phyloP scores from a whole-genome alignment of 1,284 basidiomycete genomes.

The Malassezia caprae region DNA sequence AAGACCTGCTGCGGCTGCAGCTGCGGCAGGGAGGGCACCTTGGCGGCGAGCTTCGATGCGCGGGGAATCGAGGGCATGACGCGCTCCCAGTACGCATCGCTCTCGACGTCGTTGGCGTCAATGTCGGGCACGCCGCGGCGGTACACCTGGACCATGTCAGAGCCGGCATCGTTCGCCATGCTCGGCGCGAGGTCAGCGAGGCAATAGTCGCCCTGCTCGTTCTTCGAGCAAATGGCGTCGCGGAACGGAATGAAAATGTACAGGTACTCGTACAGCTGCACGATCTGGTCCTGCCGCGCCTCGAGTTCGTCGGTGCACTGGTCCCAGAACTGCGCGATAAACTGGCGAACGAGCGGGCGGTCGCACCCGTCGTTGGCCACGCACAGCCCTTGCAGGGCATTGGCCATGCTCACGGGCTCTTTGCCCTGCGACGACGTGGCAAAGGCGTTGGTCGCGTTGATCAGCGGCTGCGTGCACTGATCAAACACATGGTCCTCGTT shows the following conservation, averaged over 20 bases:
- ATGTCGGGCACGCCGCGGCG: neutral
- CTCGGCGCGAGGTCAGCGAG: neutral
- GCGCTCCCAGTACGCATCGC: constrained; percentile 9
- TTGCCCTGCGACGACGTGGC: neutral
- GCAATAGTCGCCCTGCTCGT: constrained; percentile 5
- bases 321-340: constrained; percentile 16
- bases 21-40: neutral
- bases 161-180: neutral
- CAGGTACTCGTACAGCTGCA: constrained; percentile 15
- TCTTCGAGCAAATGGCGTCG: constrained; percentile 14
- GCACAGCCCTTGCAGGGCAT: constrained; percentile 8
- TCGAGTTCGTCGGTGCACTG: constrained; percentile 13
- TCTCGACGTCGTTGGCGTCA: neutral
- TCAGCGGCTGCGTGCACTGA: constrained; percentile 15
- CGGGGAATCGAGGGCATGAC: constrained; percentile 2
- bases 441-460: constrained; percentile 6
- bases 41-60: neutral
- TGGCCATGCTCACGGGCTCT: neutral
- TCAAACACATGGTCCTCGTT: constrained; percentile 12
- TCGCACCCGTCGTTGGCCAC: constrained; percentile 4
- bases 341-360: constrained; percentile 11
- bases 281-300: neutral
- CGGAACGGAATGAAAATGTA: constrained; percentile 18
- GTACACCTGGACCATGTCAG: neutral
- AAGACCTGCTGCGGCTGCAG: constrained; percentile 21